These are phyloP conservation scores for Clitopilus passeckerianus DNA, from an alignment of 768 basidiomycete species.

Conservation along the genomic window DNA sequence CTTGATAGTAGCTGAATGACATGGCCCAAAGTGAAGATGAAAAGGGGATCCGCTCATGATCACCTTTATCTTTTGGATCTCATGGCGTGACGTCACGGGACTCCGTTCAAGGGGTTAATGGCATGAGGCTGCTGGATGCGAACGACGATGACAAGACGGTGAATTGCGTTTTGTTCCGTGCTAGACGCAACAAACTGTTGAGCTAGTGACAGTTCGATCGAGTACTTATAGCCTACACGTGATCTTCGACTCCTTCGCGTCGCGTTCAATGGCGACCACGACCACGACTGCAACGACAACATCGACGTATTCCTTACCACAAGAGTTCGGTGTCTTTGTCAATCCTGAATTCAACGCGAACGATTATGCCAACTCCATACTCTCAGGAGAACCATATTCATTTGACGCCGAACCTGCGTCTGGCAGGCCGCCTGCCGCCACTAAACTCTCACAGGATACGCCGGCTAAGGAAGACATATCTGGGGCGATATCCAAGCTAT, in stretches of 20 bases:
- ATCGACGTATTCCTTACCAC: background rate
- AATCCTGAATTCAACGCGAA: slow-evolving; percentile 76
- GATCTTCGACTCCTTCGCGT: background rate
- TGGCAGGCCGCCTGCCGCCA: slow-evolving; percentile 24
- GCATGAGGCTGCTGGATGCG: background rate
- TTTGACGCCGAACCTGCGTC: slow-evolving; percentile 22
- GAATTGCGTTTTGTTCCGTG: background rate
- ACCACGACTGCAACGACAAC: background rate
- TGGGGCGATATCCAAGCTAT: slow-evolving; percentile 83
- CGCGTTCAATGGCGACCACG: background rate
- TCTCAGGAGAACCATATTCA: slow-evolving; percentile 79
- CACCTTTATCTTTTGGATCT: background rate
- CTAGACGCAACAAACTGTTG: background rate
- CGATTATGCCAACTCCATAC: slow-evolving; percentile 86
- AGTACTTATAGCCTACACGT: background rate
- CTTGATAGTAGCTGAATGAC: slow-evolving; percentile 41
- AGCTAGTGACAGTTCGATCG: background rate
- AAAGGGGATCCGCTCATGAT: slow-evolving; percentile 1
- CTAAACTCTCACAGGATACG: slow-evolving; percentile 40
- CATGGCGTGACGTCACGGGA: slow-evolving; percentile 3
- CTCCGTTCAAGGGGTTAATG: background rate
- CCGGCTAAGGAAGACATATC: slow-evolving; percentile 82
- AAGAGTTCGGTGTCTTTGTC: slow-evolving; percentile 74
- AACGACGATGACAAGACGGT: background rate
- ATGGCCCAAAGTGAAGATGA: slow-evolving; percentile 19